Conservation (phyloP, 441 rosid genomes). For the Euphorbia schlechtendalii region DNA sequence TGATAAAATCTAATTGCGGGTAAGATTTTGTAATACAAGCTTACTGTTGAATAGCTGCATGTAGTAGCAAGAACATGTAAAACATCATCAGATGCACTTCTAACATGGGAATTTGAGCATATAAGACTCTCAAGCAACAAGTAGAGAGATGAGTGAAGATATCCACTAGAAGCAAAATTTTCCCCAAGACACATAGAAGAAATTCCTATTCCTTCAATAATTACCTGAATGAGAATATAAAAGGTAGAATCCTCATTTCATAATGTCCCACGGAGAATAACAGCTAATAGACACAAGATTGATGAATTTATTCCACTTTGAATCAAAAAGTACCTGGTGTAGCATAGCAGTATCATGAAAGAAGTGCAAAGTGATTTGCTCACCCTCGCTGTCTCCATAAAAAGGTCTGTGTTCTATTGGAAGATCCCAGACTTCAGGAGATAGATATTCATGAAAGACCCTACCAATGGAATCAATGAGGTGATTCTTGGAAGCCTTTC, state of each 20-base stretch:
- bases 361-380: slow-evolving; percentile 50
- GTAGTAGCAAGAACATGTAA: slow-evolving; percentile 58
- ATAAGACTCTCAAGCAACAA: slow-evolving; percentile 80
- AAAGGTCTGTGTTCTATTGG: slow-evolving; percentile 51
- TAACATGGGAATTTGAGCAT: slow-evolving; percentile 63
- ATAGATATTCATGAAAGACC: slow-evolving; percentile 83
- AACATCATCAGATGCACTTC: slow-evolving; percentile 72
- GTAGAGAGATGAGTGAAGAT: slow-evolving; percentile 86
- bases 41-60: slow-evolving; percentile 62
- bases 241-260: slow-evolving; percentile 13
- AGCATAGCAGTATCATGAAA: slow-evolving; percentile 68
- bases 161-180: slow-evolving; percentile 74
- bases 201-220: slow-evolving; percentile 79
- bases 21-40: slow-evolving; percentile 20
- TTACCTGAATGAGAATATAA: slow-evolving; percentile 42
- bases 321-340: slow-evolving; percentile 55
- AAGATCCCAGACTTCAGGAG: slow-evolving; percentile 83
- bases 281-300: neutral
- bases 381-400: slow-evolving; percentile 33
- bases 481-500: slow-evolving; percentile 35
- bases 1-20: slow-evolving; percentile 8
- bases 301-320: slow-evolving; percentile 5
- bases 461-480: slow-evolving; percentile 74
- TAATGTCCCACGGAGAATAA: neutral
- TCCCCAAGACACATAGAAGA: slow-evolving; percentile 68